A percentile compares a stretch with the other conserved stretches of the same genome.
Conservation (phyloP, 352 stramenopile genomes). For the Achlya hypogyna region DNA sequence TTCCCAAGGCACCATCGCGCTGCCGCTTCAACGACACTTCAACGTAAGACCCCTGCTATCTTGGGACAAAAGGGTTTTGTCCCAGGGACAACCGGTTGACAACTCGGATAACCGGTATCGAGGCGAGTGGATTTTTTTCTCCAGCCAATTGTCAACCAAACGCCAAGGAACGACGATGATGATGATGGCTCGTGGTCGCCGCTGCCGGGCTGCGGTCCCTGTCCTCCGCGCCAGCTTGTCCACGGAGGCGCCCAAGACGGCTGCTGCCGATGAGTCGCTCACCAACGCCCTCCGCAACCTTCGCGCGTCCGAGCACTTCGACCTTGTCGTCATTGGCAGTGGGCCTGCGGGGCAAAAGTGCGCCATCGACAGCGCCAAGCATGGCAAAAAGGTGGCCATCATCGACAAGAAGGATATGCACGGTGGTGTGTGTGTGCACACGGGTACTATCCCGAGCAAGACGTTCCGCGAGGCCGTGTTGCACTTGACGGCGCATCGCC, state of each 20-base stretch:
- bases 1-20: too few relatives aligned
- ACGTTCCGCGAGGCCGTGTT: conserved; percentile 86
- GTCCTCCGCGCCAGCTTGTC: background rate
- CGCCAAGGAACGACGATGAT: background rate
- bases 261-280: conserved; percentile 26
- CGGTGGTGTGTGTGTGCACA: conserved; percentile 83
- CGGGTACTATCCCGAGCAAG: conserved; percentile 82
- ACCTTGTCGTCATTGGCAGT: conserved; percentile 84
- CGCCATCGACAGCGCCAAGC: conserved; percentile 82
- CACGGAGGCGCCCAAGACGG: background rate
- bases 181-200: background rate
- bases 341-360: conserved; percentile 84
- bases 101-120: background rate
- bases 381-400: conserved; percentile 71
- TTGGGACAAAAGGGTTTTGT: background rate
- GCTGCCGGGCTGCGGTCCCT: background rate
- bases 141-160: background rate
- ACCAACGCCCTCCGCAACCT: conserved; percentile 67
- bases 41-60: too few relatives aligned
- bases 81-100: background rate
- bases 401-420: conserved; percentile 87
- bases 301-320: conserved; percentile 80
- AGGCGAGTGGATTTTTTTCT: background rate
- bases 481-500: conserved; percentile 81
- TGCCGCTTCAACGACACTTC: too few relatives aligned